Evolutionary conservation across 352 stramenopile genomes (phyloP).

Genomic region (Phytophthora vignae): DNA sequence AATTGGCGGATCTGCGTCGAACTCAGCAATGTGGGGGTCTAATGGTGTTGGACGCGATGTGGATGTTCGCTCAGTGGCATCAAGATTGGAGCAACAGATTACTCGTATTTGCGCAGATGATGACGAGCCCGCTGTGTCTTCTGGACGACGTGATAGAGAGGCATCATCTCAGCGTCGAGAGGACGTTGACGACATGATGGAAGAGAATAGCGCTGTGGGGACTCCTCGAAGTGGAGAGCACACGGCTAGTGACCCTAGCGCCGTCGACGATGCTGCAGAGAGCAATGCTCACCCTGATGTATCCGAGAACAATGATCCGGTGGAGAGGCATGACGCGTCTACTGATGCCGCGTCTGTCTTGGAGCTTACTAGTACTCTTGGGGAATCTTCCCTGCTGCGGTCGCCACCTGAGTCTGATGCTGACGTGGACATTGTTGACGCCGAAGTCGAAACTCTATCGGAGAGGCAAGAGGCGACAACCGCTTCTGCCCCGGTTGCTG

Average conservation of each 20-base stretch:
- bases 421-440: conserved; percentile 59
- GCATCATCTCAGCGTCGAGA: conserved; percentile 14
- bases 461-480: conserved; percentile 23
- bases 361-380: conserved; percentile 85
- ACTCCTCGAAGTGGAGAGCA: conserved; percentile 47
- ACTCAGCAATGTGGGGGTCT: conserved; percentile 48
- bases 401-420: conserved; percentile 69
- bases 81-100: conserved; percentile 80
- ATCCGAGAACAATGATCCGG: conserved; percentile 15
- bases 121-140: conserved; percentile 31
- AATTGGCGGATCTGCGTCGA: conserved; percentile 34
- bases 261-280: conserved; percentile 11
- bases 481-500: not conserved
- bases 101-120: conserved; percentile 53
- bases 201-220: conserved; percentile 19
- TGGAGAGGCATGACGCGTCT: conserved; percentile 23
- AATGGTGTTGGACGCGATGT: conserved; percentile 43
- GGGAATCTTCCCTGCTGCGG: conserved; percentile 81
- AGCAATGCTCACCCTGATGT: conserved; percentile 7
- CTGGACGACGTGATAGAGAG: conserved; percentile 22
- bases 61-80: conserved; percentile 75
- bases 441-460: conserved; percentile 42
- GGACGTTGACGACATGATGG: conserved; percentile 35
- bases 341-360: conserved; percentile 81
- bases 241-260: conserved; percentile 41